phyloP scores from a whole-genome alignment of 163 green algal genomes.

The Scenedesmus sp. region DNA sequence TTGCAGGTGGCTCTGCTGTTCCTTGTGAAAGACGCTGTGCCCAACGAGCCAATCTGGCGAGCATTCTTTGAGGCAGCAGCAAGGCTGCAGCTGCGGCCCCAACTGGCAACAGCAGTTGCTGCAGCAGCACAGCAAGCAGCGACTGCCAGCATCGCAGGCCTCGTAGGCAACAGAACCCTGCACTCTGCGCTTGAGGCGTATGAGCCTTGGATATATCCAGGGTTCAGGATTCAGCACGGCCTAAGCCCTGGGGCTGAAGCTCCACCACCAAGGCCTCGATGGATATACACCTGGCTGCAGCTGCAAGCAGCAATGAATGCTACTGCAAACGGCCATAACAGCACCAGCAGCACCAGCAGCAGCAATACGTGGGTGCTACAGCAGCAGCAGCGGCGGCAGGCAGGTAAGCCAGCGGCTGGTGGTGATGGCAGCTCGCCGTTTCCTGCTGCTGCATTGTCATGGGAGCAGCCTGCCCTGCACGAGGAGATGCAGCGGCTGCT shows the following conservation, averaged over 20 bases:
- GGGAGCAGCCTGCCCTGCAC: neutral
- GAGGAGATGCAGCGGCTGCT: neutral
- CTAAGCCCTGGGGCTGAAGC: neutral
- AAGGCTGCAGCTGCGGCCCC: neutral
- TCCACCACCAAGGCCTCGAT: neutral
- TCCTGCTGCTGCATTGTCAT: neutral
- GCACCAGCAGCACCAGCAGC: neutral
- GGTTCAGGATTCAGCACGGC: constrained; percentile 17
- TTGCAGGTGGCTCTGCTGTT: constrained; percentile 52
- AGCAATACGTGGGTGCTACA: neutral
- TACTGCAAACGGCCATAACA: neutral
- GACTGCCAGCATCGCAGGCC: neutral
- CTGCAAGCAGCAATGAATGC: neutral
- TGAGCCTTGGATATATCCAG: neutral
- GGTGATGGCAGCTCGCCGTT: neutral
- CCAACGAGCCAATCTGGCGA: constrained; percentile 38
- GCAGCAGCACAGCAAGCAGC: neutral
- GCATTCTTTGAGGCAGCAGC: constrained; percentile 51
- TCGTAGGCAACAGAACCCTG: neutral
- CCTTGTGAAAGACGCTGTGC: constrained; percentile 26
- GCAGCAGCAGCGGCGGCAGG: neutral
- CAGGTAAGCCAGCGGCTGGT: neutral
- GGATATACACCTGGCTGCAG: neutral
- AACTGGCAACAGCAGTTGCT: neutral
- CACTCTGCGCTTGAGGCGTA: neutral